Evolutionary conservation across 106 monocot genomes (phyloP), one percentile per base, ranked within the genome.

Genomic region (Dactylorhiza incarnata): DNA sequence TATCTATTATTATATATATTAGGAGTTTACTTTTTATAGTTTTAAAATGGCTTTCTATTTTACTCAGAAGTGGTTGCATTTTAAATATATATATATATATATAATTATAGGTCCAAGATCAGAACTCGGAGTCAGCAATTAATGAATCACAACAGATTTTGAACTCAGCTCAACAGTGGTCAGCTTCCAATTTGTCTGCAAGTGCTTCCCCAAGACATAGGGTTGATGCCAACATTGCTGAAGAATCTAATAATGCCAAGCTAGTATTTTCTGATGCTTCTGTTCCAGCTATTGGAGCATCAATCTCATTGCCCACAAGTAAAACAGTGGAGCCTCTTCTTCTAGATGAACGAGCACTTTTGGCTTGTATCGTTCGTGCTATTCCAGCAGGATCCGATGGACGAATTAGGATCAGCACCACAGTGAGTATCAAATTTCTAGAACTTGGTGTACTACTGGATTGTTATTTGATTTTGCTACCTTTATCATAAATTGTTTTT

Each of bases 301-400:
- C 69, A 62, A 76, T n/a, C 68, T 65, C 79, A 74, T 13, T 73
- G 49, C 22, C 78, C 54, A 55, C 81, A 49, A 62, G 55, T 24
- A 84, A 85, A 22, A 25, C 80, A 44, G 46, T 67, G 69, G 80
- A 82, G n/a, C 75, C 86, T 44, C 45, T 75, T 73, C 83, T 99
- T 72, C 70, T 99, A 37, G 99, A 99, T 78, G 99, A 99, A 81
- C 82, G 94, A 77, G 85, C 89, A 61, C 86, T 99, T 76, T 80
- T 99, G 55, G 91, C 94, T 47, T 99, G 99, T 85, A 94, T 99
- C 76, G 99, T 94, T 52, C 99, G 99, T 77, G 88, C 91, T 20
- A 82, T 99, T 89, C 99, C 99, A 45, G 76, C 90, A 73, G 91
- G 86, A 78, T 79, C 85, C 73, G 85, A 76, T 78, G 85, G 81